Base-by-base conservation (phyloP, 2,329 filamentous ascomycete species). In the Epichloe baconii region DNA sequence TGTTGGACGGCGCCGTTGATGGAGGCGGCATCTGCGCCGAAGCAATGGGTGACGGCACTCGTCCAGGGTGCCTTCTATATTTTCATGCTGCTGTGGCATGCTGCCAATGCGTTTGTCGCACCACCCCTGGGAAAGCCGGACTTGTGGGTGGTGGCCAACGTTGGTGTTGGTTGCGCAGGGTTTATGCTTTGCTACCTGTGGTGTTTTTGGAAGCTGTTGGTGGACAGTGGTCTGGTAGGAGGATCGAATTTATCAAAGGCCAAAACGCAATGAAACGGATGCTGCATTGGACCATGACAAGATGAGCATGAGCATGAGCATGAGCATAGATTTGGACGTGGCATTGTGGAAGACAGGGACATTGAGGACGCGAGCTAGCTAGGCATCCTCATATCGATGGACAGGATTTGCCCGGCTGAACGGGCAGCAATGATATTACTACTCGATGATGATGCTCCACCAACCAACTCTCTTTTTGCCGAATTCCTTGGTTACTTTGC, bases 111-210 rank as follows among this genome's bases (percentile, higher is more conserved):
- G 1, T 81, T 82, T 54, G 68, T 89, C 1, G 54, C 66, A 10
- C 82, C 90, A 14, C 90, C 91, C 4, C 59, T 71, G 0, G 75
- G 77, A 52, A 96, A 95, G 68, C 93, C 93, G 0, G 93, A 98
- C 69, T 71, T 98, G 1, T 98, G 91, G 91, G 83, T 94, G 3
- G 90, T 98, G 3, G 77, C 82, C 12, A 98, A 98, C 61, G 89
- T 93, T 8, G 81, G 88, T 17, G 69, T 97, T 21, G 93, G 93
- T 7, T 87, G 87, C 21, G 83, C 79, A 4, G 93, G 88, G 0
- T 98, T 97, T 64, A 79, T 79, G 0, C 69, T 95, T 36, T 94
- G 89, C 66, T 97, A 96, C 65, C 62, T 93, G 7, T 98, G 93
- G 93, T 96, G 90, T 66, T 67, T 93, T 55, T 85, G 81, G 77